Evolutionary conservation across 1,284 basidiomycete genomes (phyloP).

Genomic region (Pseudozyma pruni): DNA sequence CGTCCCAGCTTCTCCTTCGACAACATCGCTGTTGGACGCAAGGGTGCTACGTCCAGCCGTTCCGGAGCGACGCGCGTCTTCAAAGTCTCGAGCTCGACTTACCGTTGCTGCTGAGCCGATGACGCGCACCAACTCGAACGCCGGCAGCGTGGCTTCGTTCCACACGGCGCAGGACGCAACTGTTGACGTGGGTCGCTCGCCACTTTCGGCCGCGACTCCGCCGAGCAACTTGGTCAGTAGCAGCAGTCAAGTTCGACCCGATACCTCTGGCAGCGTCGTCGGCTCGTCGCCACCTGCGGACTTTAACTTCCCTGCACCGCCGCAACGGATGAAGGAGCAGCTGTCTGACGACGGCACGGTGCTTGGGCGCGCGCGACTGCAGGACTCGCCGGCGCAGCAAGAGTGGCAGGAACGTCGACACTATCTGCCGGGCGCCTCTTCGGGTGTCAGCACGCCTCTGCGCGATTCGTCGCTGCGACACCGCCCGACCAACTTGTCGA

Average conservation of each 20-base stretch:
- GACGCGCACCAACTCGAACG: slow-evolving; percentile 18
- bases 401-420: slow-evolving; percentile 21
- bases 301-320: slow-evolving; percentile 47
- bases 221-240: too few species aligned
- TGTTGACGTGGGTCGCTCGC: too few species aligned
- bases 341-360: slow-evolving; percentile 47
- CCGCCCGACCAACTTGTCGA: slow-evolving; percentile 5
- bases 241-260: too few species aligned
- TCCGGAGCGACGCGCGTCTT: slow-evolving; percentile 3
- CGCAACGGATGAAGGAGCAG: slow-evolving; percentile 42
- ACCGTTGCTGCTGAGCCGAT: neutral
- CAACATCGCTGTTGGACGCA: neutral
- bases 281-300: slow-evolving; percentile 40
- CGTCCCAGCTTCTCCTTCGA: neutral
- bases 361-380: slow-evolving; percentile 34
- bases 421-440: neutral
- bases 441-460: slow-evolving; percentile 7
- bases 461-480: slow-evolving; percentile 28
- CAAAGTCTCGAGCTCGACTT: neutral
- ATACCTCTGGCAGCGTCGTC: slow-evolving; percentile 39
- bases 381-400: slow-evolving; percentile 20
- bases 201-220: too few species aligned
- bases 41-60: slow-evolving; percentile 10
- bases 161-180: slow-evolving; percentile 27
- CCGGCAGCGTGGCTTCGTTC: slow-evolving; percentile 24